Evolutionary conservation across 768 basidiomycete genomes (phyloP), one percentile per base, ranked within the genome.

Genomic region (Cytidiella melzeri): DNA sequence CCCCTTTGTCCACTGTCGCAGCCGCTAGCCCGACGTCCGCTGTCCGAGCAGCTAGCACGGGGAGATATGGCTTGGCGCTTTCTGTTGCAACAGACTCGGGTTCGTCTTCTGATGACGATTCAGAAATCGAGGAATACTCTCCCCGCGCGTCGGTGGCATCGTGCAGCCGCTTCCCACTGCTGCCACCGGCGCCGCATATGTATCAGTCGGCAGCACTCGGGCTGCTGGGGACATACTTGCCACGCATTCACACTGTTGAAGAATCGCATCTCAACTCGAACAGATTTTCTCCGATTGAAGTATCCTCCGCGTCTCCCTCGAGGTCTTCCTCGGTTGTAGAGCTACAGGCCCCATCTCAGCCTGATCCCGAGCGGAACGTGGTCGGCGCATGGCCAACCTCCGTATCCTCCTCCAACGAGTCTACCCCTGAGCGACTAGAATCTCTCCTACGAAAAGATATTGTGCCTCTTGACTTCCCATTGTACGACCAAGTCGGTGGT

Each of bases 51-150:
- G 28, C 15, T 48, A 38, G n/a, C 73, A 34, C 80, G n/a, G 83
- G 83, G 10, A 77, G 83, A 47, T 87, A 82, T 61, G 84, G 84
- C 3, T 64, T 84, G 25, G 61, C 67, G 30, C 58, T 64, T 28
- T 59, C 65, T 30, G 57, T 59, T 12, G 60, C 61, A 42, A 66
- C 69, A n/a, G 67, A 69, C n/a, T 73, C 73, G 3, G 64, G 70
- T 1, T 73, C 73, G 23, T 78, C 75, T 4, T 69, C 73, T 4
- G 66, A 65, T 30, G 73, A 73, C 38, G 64, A 46, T 63, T 58
- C 58, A 50, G 58, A 60, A 47, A 47, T 59, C 38, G 58, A 61
- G 50, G 62, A 61, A 52, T 50, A 57, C 43, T 19, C 42, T 19
- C 24, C 49, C 36, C 18, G 18, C 20, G 19, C 12, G 25, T 13